A percentile compares a stretch with the other conserved stretches of the same genome.
These are phyloP conservation scores for Austroboletus sp. DNA, from an alignment of 1,284 basidiomycete species.

Conservation along the genomic window DNA sequence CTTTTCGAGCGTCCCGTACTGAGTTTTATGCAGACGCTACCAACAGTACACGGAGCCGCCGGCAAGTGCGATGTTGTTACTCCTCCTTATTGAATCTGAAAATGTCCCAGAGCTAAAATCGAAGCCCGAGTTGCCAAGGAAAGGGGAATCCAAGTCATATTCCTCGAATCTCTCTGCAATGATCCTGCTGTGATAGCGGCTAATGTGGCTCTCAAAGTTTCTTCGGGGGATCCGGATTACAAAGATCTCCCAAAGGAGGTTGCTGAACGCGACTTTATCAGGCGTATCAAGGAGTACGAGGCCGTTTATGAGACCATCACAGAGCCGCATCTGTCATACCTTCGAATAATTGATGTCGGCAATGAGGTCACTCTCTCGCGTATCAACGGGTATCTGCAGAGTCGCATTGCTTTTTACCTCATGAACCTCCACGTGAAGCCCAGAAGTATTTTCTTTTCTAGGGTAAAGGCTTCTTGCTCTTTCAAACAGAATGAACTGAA, in stretches of 20 bases:
- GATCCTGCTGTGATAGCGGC: constrained; percentile 91
- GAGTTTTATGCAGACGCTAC: constrained; percentile 67
- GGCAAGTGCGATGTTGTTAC: constrained; percentile 38
- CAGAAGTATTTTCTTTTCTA: constrained; percentile 91
- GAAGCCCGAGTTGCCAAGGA: constrained; percentile 80
- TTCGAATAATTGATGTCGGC: constrained; percentile 86
- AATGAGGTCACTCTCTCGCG: constrained; percentile 76
- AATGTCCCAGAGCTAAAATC: constrained; percentile 61
- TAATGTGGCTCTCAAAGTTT: constrained; percentile 93
- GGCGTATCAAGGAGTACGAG: constrained; percentile 90
- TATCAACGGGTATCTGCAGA: constrained; percentile 90
- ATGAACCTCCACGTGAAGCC: constrained; percentile 98
- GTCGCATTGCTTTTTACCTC: constrained; percentile 94
- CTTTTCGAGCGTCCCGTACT: constrained; percentile 12
- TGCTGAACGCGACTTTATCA: constrained; percentile 85
- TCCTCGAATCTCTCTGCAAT: constrained; percentile 91
- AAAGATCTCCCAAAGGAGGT: constrained; percentile 79
- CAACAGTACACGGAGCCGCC: constrained; percentile 76
- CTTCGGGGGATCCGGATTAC: constrained; percentile 96
- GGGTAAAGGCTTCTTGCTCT: constrained; percentile 48
- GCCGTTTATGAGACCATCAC: constrained; percentile 92
- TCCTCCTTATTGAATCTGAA: constrained; percentile 4
- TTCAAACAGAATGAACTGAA: neutral
- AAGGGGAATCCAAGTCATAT: constrained; percentile 85
- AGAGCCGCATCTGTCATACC: constrained; percentile 79